A percentile compares a stretch with the other conserved stretches of the same genome.
These are phyloP conservation scores for Penicillium sp. DNA, from an alignment of 2,329 filamentous ascomycete genomes.

Conservation along the genomic window DNA sequence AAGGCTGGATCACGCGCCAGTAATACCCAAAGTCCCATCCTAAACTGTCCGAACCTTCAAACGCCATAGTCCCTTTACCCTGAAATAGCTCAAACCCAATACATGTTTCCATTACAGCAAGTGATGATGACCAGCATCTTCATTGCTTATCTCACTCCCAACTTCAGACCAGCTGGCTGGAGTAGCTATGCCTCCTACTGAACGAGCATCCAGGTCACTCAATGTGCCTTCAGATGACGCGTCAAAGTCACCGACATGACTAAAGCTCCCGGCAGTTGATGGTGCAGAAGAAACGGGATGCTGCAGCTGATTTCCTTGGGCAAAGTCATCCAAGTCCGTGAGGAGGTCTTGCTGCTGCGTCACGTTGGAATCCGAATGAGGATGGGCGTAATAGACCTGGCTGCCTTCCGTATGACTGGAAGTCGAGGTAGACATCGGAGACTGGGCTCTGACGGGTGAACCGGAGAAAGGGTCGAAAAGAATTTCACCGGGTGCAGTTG, in stretches of 20 bases:
- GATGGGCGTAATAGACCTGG: slow-evolving; percentile 35
- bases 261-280: slow-evolving; percentile 38
- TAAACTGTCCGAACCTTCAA: neutral
- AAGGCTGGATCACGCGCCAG: neutral
- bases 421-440: slow-evolving; percentile 18
- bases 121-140: slow-evolving; percentile 33
- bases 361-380: slow-evolving; percentile 20
- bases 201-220: slow-evolving; percentile 37
- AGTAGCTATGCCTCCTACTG: slow-evolving; percentile 33
- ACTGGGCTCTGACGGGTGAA: slow-evolving; percentile 12
- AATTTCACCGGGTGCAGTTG: slow-evolving; percentile 37
- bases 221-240: slow-evolving; percentile 38
- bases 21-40: neutral
- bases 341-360: slow-evolving; percentile 18
- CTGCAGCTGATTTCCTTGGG: slow-evolving; percentile 12
- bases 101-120: slow-evolving; percentile 14
- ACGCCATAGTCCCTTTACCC: neutral
- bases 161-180: slow-evolving; percentile 47
- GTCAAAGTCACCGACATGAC: slow-evolving; percentile 38
- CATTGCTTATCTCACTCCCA: slow-evolving; percentile 44
- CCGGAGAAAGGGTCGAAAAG: slow-evolving; percentile 21
- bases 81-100: neutral
- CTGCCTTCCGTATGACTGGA: slow-evolving; percentile 37
- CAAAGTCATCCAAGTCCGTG: slow-evolving; percentile 10
- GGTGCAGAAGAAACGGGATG: slow-evolving; percentile 34